Conservation (phyloP, 2,329 filamentous ascomycete genomes). For the Teratosphaeria epicoccoides region DNA sequence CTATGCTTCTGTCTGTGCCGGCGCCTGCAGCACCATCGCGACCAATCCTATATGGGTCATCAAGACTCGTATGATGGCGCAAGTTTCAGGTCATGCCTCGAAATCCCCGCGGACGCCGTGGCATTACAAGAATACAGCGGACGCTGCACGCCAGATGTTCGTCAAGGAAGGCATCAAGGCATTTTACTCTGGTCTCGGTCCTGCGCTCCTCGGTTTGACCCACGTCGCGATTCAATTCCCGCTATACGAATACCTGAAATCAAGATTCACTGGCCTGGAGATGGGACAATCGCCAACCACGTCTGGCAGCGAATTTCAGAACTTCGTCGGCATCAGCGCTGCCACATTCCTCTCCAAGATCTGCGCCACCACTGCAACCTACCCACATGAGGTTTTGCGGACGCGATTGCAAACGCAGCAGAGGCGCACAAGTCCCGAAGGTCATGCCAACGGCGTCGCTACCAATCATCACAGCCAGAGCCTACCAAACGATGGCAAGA, state of each 20-base stretch:
- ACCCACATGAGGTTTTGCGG: slow-evolving; percentile 91
- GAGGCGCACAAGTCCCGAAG: slow-evolving; percentile 44
- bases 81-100: slow-evolving; percentile 52
- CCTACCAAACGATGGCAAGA: slow-evolving; percentile 28
- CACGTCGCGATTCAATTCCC: slow-evolving; percentile 98
- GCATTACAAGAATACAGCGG: slow-evolving; percentile 82
- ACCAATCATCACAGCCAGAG: slow-evolving; percentile 25
- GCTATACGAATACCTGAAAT: slow-evolving; percentile 87
- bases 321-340: slow-evolving; percentile 73
- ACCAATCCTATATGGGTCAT: slow-evolving; percentile 99
- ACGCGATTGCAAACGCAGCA: slow-evolving; percentile 91
- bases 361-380: slow-evolving; percentile 86
- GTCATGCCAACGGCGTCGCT: slow-evolving; percentile 41
- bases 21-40: slow-evolving; percentile 81
- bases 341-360: slow-evolving; percentile 92
- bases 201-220: slow-evolving; percentile 79
- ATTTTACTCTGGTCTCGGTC: slow-evolving; percentile 91
- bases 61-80: slow-evolving; percentile 96
- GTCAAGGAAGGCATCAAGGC: slow-evolving; percentile 73
- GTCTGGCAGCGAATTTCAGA: slow-evolving; percentile 38
- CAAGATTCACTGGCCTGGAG: slow-evolving; percentile 74
- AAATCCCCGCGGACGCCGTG: slow-evolving; percentile 57
- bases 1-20: slow-evolving; percentile 82
- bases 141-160: slow-evolving; percentile 96
- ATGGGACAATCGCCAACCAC: slow-evolving; percentile 63